phyloP scores from a whole-genome alignment of 2,329 filamentous ascomycete genomes.

The Cytospora mali region DNA sequence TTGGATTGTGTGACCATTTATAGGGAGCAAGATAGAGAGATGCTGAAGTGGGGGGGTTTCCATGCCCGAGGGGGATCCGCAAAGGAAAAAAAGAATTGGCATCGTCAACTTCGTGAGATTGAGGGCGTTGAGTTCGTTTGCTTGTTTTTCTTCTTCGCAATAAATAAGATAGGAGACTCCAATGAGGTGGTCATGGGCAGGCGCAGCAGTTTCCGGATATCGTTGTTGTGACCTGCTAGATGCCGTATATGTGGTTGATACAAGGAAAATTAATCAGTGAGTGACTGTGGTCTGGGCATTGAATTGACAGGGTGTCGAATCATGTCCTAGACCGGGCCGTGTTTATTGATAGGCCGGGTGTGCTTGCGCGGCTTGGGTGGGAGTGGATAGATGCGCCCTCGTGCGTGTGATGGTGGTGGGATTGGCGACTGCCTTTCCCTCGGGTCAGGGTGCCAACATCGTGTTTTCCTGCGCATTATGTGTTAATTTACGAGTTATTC shows the following conservation, averaged over 20 bases:
- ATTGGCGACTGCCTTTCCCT: conserved; percentile 49
- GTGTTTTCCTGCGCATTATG: conserved; percentile 62
- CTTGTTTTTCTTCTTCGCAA: conserved; percentile 5
- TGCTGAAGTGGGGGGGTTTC: conserved; percentile 5
- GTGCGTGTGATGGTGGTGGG: conserved; percentile 38
- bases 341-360: conserved; percentile 26
- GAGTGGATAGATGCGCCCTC: conserved; percentile 20
- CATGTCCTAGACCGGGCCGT: conserved; percentile 34
- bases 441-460: conserved; percentile 66
- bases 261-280: conserved; percentile 23
- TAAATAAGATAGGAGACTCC: background rate
- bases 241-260: conserved; percentile 14
- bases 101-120: conserved; percentile 23
- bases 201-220: conserved; percentile 1
- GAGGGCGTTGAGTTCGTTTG: conserved; percentile 3
- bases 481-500: background rate
- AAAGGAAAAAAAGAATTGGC: conserved; percentile 11
- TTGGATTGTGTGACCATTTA: background rate
- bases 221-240: conserved; percentile 5
- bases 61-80: conserved; percentile 1
- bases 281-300: conserved; percentile 6
- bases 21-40: background rate
- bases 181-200: conserved; percentile 2
- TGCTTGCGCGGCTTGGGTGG: conserved; percentile 25
- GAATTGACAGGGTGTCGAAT: conserved; percentile 2